Conservation (phyloP, 106 monocot genomes). For the Posidonia australis region DNA sequence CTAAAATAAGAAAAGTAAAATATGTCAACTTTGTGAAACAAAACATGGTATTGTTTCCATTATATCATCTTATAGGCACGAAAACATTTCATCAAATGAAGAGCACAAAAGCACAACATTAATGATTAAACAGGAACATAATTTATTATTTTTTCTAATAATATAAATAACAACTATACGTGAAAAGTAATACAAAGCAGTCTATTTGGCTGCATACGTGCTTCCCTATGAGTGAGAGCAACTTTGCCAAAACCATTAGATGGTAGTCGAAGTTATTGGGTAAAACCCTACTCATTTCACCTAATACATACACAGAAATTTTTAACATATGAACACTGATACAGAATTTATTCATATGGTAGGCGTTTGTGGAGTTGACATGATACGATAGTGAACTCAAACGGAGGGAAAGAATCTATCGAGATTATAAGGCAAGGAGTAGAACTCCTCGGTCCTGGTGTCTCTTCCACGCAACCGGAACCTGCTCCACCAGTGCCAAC, state of each 20-base stretch:
- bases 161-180: neutral
- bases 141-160: neutral
- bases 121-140: neutral
- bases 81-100: too few species aligned
- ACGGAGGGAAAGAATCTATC: conserved; percentile 62
- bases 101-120: too few species aligned
- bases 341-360: neutral
- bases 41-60: too few species aligned
- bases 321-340: neutral
- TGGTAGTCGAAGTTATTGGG: too few species aligned
- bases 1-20: too few species aligned
- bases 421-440: conserved; percentile 57
- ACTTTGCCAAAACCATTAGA: too few species aligned
- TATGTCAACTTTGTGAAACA: too few species aligned
- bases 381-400: conserved; percentile 3
- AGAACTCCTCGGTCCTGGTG: conserved; percentile 65
- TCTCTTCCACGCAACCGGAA: conserved; percentile 53
- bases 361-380: neutral
- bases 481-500: conserved; percentile 58
- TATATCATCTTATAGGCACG: too few species aligned
- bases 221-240: neutral
- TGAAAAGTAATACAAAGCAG: neutral
- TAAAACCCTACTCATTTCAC: too few species aligned
- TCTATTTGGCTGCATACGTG: neutral
- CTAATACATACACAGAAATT: neutral